phyloP scores from a whole-genome alignment of 306 rosid genomes.

The Fagus sylvatica region DNA sequence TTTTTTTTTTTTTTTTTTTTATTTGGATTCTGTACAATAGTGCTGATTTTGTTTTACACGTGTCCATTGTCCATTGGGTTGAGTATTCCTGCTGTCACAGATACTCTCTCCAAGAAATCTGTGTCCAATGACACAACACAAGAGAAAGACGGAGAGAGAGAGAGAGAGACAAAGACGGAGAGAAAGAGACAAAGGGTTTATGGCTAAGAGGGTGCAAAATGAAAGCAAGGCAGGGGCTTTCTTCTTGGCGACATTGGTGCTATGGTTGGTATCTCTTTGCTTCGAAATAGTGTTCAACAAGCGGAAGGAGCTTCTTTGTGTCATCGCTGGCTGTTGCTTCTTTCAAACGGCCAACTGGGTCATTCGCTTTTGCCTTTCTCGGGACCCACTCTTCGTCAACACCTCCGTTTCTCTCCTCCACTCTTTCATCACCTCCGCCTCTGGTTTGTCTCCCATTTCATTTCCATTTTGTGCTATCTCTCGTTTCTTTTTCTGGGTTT shows the following conservation, averaged over 20 bases:
- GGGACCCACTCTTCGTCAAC: conserved; percentile 73
- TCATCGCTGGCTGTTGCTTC: conserved; percentile 62
- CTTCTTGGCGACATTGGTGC: conserved; percentile 59
- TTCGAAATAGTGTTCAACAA: conserved; percentile 51
- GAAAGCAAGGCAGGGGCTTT: conserved; percentile 42
- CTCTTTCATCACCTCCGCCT: conserved; percentile 63
- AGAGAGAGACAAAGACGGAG: background rate
- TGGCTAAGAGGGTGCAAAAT: conserved; percentile 28
- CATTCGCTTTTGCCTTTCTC: conserved; percentile 45
- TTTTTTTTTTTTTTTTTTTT: no score
- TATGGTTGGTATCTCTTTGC: conserved; percentile 57
- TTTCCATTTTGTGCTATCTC: background rate
- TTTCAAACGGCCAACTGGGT: conserved; percentile 61
- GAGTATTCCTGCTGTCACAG: no score
- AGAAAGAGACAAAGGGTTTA: conserved; percentile 11
- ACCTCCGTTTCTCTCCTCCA: conserved; percentile 91
- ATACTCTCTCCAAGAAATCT: background rate
- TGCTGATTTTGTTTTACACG: no score
- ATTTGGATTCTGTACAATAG: no score
- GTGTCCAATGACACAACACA: background rate
- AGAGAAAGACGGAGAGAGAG: background rate
- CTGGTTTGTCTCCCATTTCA: conserved; percentile 47
- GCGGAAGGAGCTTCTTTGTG: conserved; percentile 46
- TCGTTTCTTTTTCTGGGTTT: background rate
- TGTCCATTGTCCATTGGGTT: no score